Percentiles rank a stretch among this genome's conserved stretches.
These are phyloP conservation scores for Eragrostis tef DNA, from an alignment of 202 grass and related monocot genomes.

Conservation along the genomic window DNA sequence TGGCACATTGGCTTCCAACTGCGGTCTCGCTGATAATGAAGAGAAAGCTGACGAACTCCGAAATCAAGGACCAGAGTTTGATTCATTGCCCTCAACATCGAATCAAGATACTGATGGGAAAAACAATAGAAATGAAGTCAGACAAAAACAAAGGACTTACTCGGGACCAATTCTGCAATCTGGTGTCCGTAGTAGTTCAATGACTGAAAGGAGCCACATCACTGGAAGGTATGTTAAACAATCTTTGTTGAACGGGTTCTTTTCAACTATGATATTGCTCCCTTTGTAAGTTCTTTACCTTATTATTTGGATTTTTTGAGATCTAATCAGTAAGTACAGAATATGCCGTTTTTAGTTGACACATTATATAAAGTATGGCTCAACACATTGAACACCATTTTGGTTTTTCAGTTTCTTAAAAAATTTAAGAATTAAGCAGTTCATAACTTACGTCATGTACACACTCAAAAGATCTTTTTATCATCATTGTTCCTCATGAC, in stretches of 20 bases:
- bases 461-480: background rate
- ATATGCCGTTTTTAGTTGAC: background rate
- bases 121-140: conserved; percentile 45
- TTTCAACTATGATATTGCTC: background rate
- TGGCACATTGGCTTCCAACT: conserved; percentile 29
- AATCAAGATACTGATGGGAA: conserved; percentile 54
- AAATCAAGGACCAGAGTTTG: conserved; percentile 51
- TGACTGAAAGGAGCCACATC: conserved; percentile 53
- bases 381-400: conserved; percentile 11
- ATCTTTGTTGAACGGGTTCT: background rate
- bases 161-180: conserved; percentile 67
- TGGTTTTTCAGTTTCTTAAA: conserved; percentile 19
- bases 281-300: background rate
- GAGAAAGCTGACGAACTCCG: conserved; percentile 42
- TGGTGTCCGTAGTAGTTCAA: conserved; percentile 39
- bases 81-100: conserved; percentile 56
- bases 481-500: conserved; percentile 31
- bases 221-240: conserved; percentile 62
- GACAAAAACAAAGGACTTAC: conserved; percentile 69
- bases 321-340: background rate
- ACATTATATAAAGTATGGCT: conserved; percentile 17
- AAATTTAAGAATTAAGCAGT: conserved; percentile 10
- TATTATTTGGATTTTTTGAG: background rate
- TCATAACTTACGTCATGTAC: background rate
- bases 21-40: conserved; percentile 45